Conservation (phyloP, 805 yeast species). For the Yamadazyma tumulicola region DNA sequence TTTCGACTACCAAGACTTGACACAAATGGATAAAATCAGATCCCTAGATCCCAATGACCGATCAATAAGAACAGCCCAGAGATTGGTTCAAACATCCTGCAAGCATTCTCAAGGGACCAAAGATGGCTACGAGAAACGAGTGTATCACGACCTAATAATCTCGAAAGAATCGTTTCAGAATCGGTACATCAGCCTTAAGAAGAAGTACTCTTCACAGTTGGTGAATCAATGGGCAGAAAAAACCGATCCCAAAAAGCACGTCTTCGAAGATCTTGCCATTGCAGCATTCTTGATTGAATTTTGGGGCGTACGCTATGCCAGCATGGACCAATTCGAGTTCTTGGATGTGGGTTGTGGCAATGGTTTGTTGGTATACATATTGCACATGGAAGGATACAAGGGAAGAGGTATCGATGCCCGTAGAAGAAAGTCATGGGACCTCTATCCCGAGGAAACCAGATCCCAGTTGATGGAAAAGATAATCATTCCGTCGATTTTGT, state of each 20-base stretch:
- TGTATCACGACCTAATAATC: constrained; percentile 82
- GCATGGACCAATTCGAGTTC: constrained; percentile 53
- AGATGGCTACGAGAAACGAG: constrained; percentile 84
- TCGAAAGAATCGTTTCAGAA: constrained; percentile 81
- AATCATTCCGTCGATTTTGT: constrained; percentile 70
- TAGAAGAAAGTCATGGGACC: constrained; percentile 80
- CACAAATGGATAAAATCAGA: constrained; percentile 19
- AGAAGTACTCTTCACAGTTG: constrained; percentile 69
- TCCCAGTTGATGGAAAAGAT: constrained; percentile 66
- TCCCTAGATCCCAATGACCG: constrained; percentile 49
- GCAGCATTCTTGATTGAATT: constrained; percentile 90
- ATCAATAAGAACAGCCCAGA: constrained; percentile 74
- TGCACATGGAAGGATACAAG: constrained; percentile 71
- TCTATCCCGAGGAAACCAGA: constrained; percentile 66
- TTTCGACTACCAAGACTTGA: constrained; percentile 29
- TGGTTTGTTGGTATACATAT: constrained; percentile 76
- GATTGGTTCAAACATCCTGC: constrained; percentile 72
- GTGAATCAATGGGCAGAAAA: constrained; percentile 88
- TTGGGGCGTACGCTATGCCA: constrained; percentile 53
- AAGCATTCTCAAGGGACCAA: constrained; percentile 83
- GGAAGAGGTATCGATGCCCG: constrained; percentile 92
- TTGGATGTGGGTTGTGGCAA: constrained; percentile 95
- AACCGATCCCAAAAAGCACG: constrained; percentile 94
- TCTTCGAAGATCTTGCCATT: constrained; percentile 92
- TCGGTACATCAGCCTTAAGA: constrained; percentile 73